Percentiles rank a stretch among this genome's conserved stretches.
Evolutionary conservation across 1,139 yeast species (phyloP).

Genomic region (Kodamaea suecica): DNA sequence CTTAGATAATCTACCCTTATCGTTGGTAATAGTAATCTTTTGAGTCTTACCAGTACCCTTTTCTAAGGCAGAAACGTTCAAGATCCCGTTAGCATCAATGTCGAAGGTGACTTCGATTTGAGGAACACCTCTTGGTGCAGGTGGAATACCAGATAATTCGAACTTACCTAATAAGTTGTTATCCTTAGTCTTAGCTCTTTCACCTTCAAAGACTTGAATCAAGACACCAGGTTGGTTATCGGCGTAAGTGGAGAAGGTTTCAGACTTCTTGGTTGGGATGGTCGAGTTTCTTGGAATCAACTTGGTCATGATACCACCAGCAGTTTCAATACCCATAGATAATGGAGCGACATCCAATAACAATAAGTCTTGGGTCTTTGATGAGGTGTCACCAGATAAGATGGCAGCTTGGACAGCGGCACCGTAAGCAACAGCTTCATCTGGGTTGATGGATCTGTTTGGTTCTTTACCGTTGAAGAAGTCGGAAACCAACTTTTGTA

Average conservation of each 20-base stretch:
- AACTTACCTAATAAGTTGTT: conserved; percentile 94
- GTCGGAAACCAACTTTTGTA: conserved; percentile 38
- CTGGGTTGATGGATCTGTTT: conserved; percentile 36
- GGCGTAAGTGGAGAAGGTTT: conserved; percentile 94
- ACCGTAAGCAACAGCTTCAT: conserved; percentile 46
- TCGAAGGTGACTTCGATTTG: conserved; percentile 96
- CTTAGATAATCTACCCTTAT: conserved; percentile 51
- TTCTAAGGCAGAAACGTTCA: conserved; percentile 90
- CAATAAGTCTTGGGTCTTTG: conserved; percentile 79
- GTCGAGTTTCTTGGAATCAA: conserved; percentile 96
- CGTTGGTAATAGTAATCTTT: conserved; percentile 50
- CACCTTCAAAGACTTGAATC: conserved; percentile 97
- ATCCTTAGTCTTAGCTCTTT: conserved; percentile 93
- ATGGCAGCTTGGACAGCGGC: conserved; percentile 80
- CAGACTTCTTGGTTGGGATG: conserved; percentile 95
- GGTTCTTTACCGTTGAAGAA: conserved; percentile 46
- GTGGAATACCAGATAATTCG: conserved; percentile 93
- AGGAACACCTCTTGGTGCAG: conserved; percentile 98
- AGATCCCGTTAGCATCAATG: conserved; percentile 91
- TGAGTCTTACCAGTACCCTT: conserved; percentile 84
- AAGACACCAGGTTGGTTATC: conserved; percentile 97
- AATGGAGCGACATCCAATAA: conserved; percentile 91
- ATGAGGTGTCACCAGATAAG: conserved; percentile 82
- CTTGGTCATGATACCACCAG: conserved; percentile 98
- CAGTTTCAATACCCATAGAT: conserved; percentile 93